Base-by-base conservation (phyloP, 2,329 filamentous ascomycete species). In the Basipetospora sp. region DNA sequence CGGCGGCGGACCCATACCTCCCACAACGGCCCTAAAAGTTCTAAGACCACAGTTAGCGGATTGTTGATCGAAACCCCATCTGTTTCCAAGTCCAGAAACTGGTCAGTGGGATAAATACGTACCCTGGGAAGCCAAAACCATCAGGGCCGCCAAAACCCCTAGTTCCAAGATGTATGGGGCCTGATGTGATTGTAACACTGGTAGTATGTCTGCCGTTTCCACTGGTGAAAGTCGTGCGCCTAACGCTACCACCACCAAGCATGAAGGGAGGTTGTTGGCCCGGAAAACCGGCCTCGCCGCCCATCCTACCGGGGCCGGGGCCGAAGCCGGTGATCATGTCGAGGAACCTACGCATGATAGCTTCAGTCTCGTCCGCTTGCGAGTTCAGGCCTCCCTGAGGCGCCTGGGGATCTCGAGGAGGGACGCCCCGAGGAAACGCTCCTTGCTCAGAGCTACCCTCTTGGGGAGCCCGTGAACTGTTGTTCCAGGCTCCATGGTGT, bases 401-500 rank as follows among this genome's bases (percentile, higher is more conserved):
- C 28, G 32, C 31, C n/a, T 36, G 27, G 20, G 34, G 13, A 31
- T 28, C 22, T 31, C 19, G 27, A 14, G 37, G 38, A 20, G 42
- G 43, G 26, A 42, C 45, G 22, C n/a, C n/a, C n/a, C n/a, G n/a
- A n/a, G n/a, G n/a, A n/a, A n/a, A n/a, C n/a, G 22, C 6, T 25
- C 22, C 22, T 6, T 6, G 22, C 22, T 25, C 22, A 6, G 22
- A 11, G 22, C 11, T 11, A 25, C 22, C 6, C 6, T 25, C 22
- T 6, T 25, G 22, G 22, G 6, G 6, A 25, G 6, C 6, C 6
- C 22, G 6, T 6, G 17, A 18, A 11, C 25, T 17, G 32, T 22
- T 14, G 11, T 17, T 22, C 36, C 53, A 51, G 19, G 57, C 53
- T 14, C 53, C 55, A 20, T 57, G 59, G 19, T 55, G 55, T 37